Conservation (phyloP, 2,329 filamentous ascomycete species). For the Fusarium liriodendri region DNA sequence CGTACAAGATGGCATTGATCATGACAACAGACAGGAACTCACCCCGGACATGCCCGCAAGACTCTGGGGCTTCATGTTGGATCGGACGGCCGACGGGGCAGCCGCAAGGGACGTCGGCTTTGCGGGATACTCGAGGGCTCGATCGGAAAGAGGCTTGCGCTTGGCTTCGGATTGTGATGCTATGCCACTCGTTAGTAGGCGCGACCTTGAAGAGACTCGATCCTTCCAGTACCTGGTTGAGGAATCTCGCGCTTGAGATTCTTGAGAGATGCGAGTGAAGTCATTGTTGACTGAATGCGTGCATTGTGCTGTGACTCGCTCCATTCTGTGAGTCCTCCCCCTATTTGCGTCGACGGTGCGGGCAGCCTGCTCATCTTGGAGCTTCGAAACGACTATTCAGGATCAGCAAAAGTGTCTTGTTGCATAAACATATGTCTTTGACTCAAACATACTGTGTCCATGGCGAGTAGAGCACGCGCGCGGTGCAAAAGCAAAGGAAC, state of each 20-base stretch:
- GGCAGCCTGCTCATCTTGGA: conserved; percentile 49
- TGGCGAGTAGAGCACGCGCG: conserved; percentile 40
- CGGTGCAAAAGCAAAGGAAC: conserved; percentile 39
- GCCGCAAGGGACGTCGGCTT: conserved; percentile 51
- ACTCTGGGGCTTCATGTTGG: conserved; percentile 59
- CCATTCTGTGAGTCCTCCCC: conserved; percentile 62
- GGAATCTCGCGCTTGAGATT: conserved; percentile 64
- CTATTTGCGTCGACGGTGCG: conserved; percentile 42
- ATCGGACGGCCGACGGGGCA: conserved; percentile 55
- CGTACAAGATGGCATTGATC: not conserved
- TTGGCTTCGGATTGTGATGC: conserved; percentile 68
- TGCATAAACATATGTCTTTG: not conserved
- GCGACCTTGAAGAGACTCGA: not conserved
- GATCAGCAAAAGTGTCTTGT: conserved; percentile 11
- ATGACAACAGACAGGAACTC: conserved; percentile 26
- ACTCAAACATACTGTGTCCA: conserved; percentile 47
- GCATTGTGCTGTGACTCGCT: conserved; percentile 71
- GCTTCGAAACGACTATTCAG: conserved; percentile 41
- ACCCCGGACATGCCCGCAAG: conserved; percentile 49
- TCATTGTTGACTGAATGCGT: conserved; percentile 57
- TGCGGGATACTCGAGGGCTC: conserved; percentile 62
- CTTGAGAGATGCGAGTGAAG: conserved; percentile 53
- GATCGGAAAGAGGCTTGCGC: conserved; percentile 68
- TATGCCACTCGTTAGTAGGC: conserved; percentile 45
- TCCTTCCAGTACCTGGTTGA: conserved; percentile 53